phyloP scores from a whole-genome alignment of 2,329 filamentous ascomycete species.

The Ambrosiella beaveri region DNA sequence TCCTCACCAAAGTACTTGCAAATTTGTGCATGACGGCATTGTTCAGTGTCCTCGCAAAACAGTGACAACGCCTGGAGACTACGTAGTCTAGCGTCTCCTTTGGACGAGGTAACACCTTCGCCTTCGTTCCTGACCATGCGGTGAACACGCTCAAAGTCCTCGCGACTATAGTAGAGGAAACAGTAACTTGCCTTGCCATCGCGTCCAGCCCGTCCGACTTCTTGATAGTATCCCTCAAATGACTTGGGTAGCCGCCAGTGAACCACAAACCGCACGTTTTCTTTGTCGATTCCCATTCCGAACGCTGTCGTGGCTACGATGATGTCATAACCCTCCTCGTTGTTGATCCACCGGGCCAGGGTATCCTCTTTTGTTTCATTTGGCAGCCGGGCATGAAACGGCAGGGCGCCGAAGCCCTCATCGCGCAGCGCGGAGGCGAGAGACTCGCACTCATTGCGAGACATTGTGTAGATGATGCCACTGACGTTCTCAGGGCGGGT shows the following conservation, averaged over 20 bases:
- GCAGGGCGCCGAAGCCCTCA: constrained; percentile 55
- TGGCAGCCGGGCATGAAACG: constrained; percentile 54
- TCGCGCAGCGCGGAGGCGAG: constrained; percentile 47
- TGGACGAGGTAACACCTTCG: background rate
- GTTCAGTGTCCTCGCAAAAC: constrained; percentile 63
- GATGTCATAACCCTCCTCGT: constrained; percentile 64
- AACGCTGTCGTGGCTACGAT: constrained; percentile 94
- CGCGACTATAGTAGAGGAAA: constrained; percentile 78
- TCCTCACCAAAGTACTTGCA: constrained; percentile 61
- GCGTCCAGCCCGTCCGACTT: constrained; percentile 77
- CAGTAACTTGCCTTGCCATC: constrained; percentile 78
- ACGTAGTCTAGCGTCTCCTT: constrained; percentile 33
- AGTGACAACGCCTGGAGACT: constrained; percentile 52
- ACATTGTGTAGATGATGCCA: constrained; percentile 67
- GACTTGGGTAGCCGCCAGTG: constrained; percentile 91
- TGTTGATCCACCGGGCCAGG: constrained; percentile 53
- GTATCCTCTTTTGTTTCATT: constrained; percentile 55
- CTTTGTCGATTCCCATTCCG: constrained; percentile 95
- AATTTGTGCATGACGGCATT: constrained; percentile 61
- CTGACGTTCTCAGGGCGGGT: constrained; percentile 47
- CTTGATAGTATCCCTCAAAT: constrained; percentile 92
- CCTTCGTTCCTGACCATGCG: constrained; percentile 26
- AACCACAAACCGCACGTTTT: constrained; percentile 82
- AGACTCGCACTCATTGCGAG: constrained; percentile 55
- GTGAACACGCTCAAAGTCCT: constrained; percentile 63